Conservation (phyloP, 352 stramenopile genomes). For the Globisporangium paroecandrum region DNA sequence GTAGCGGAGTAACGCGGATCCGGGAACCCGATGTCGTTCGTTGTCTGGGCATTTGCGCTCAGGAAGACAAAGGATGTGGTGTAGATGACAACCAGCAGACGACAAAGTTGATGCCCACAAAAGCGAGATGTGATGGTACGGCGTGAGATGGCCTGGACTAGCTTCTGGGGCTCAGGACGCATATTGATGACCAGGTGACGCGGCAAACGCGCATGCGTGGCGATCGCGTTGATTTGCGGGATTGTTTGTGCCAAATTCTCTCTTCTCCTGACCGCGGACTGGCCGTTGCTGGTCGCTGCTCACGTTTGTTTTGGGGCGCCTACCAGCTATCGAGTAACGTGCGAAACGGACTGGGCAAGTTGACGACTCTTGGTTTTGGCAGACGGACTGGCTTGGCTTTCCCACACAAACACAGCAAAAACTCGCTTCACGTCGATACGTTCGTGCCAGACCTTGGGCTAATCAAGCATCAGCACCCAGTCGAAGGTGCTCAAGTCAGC, state of each 20-base stretch:
- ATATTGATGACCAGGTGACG: background rate
- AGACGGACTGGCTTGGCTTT: background rate
- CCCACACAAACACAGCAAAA: background rate
- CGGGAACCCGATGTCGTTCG: slow-evolving; percentile 49
- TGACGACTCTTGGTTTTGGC: too few relatives aligned
- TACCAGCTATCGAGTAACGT: too few relatives aligned
- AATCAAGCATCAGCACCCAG: background rate
- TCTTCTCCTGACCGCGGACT: background rate
- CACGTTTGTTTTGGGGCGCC: too few relatives aligned
- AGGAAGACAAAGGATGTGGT: background rate
- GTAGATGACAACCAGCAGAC: background rate
- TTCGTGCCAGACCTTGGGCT: background rate
- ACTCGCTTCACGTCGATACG: background rate
- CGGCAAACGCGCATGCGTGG: background rate
- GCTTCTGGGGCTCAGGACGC: background rate
- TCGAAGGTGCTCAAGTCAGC: background rate
- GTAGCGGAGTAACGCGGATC: slow-evolving; percentile 61
- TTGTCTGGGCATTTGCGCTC: slow-evolving; percentile 38
- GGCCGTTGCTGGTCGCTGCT: background rate
- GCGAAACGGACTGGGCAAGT: too few relatives aligned
- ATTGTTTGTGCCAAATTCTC: background rate
- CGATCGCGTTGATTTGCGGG: background rate
- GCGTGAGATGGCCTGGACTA: background rate
- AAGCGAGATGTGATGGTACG: background rate
- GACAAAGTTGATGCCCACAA: background rate